Evolutionary conservation across 768 basidiomycete genomes (phyloP).

Genomic region (Leucocoprinus birnbaumii): DNA sequence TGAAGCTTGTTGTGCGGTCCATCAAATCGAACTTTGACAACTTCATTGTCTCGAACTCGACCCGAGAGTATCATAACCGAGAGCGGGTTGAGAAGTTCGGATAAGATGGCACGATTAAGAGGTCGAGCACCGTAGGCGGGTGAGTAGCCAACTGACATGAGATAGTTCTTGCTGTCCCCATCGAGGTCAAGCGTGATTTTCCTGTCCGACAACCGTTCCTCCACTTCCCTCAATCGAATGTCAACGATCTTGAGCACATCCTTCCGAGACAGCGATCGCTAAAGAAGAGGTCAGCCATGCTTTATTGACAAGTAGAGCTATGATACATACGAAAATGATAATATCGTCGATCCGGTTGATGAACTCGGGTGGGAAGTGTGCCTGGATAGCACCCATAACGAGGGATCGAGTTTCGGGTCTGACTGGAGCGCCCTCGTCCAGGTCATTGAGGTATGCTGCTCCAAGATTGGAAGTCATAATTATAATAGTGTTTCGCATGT

Average conservation of each 20-base stretch:
- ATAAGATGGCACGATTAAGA: slow-evolving; percentile 87
- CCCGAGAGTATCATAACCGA: slow-evolving; percentile 83
- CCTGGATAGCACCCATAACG: slow-evolving; percentile 78
- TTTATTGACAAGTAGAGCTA: slow-evolving; percentile 25
- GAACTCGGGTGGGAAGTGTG: slow-evolving; percentile 91
- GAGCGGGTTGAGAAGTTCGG: slow-evolving; percentile 88
- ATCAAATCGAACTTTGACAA: slow-evolving; percentile 73
- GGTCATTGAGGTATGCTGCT: slow-evolving; percentile 70
- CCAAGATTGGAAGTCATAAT: slow-evolving; percentile 95
- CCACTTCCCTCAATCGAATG: slow-evolving; percentile 81
- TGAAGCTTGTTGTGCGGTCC: slow-evolving; percentile 74
- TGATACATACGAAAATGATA: slow-evolving; percentile 65
- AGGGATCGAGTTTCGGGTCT: slow-evolving; percentile 53
- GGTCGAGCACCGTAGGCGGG: slow-evolving; percentile 90
- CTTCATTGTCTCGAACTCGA: slow-evolving; percentile 79
- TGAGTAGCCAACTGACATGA: slow-evolving; percentile 76
- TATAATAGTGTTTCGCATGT: slow-evolving; percentile 90
- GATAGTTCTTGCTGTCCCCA: slow-evolving; percentile 70
- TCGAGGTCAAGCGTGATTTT: slow-evolving; percentile 84
- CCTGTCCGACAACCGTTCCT: slow-evolving; percentile 71
- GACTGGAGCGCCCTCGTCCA: slow-evolving; percentile 64
- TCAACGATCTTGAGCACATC: slow-evolving; percentile 87
- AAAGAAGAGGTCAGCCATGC: slow-evolving; percentile 25
- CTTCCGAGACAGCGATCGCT: slow-evolving; percentile 76
- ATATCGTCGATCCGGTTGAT: slow-evolving; percentile 88